Base-by-base conservation (phyloP, 164 flowering plant species). In the Brasenia schreberi region DNA sequence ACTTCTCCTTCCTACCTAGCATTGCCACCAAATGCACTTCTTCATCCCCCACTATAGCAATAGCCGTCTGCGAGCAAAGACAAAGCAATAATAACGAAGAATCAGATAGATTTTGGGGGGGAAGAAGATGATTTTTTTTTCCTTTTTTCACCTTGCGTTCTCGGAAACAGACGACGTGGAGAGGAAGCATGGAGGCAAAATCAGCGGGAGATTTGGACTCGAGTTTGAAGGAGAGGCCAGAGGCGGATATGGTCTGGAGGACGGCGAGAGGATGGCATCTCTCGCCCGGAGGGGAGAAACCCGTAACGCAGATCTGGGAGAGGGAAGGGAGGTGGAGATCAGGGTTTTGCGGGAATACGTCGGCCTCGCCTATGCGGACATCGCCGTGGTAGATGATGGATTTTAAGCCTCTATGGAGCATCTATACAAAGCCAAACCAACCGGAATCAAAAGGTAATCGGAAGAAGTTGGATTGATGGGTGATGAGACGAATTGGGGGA, bases 1-100 rank as follows among this genome's bases (percentile, higher is more conserved):
- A 81, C 73, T 79, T 87, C 79, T 87, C 87, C 68, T 73, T 78
- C 80, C 79, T 92, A 69, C 94, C 87, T 63, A 82, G 91, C 99
- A 95, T 92, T 75, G 99, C 97, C 70, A 95, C 96, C 72, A 95
- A 77, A 75, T 95, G 97, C 42, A 92, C 59, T 74, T 95, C 99
- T 68, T 90, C 92, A 9, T 76, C 80, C 17, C 88, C 93, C n/a
- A 84, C 62, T 58, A 87, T 5, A 19, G 84, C 96, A 14, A 92
- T 90, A 4, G 99, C 99, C 7, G 99, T 91, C 97, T 94, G 76
- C 5, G 72, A 59, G 69, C 71, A 33, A 6, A 33, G 39, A 33
- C 39, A 18, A 18, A n/a, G 63, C 12, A n/a, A 61, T 11, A 18
- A 61, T 7, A 61, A 61, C 9, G 19, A 18, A 61, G 33, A 61